phyloP scores from a whole-genome alignment of 75 land plant genomes.

The Isoetes taiwanensis region DNA sequence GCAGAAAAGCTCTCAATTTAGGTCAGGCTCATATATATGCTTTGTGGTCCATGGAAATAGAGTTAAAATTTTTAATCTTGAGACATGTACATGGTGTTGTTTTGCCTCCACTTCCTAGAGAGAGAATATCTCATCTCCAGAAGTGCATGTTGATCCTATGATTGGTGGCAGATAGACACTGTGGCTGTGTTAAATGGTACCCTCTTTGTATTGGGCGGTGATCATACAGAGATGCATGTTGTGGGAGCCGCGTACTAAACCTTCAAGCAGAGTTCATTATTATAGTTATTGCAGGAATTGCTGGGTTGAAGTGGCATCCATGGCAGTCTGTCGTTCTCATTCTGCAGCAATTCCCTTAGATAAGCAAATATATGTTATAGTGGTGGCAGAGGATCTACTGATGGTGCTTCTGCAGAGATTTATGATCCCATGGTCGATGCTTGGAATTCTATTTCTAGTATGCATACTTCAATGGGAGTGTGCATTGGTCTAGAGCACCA shows the following conservation, averaged over 20 bases:
- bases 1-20: constrained; percentile 5
- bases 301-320: constrained; percentile 15
- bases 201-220: constrained; percentile 18
- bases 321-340: constrained; percentile 14
- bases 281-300: constrained; percentile 12
- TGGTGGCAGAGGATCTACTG: constrained; percentile 9
- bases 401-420: constrained; percentile 18
- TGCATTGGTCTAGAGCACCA: constrained; percentile 18
- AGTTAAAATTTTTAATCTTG: constrained; percentile 11
- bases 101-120: constrained; percentile 18
- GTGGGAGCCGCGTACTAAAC: constrained; percentile 2
- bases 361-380: constrained; percentile 9
- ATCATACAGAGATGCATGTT: neutral
- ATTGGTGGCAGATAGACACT: constrained; percentile 23
- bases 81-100: constrained; percentile 11
- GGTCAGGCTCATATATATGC: constrained; percentile 9
- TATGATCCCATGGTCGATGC: constrained; percentile 2
- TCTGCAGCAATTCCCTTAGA: constrained; percentile 13
- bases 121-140: constrained; percentile 7
- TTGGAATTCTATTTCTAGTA: constrained; percentile 13
- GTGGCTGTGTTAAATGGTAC: constrained; percentile 16
- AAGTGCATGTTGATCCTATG: constrained; percentile 16
- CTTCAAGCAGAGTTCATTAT: constrained; percentile 13
- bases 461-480: constrained; percentile 13
- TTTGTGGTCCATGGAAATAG: constrained; percentile 21